A percentile compares a stretch with the other conserved stretches of the same genome.
phyloP scores from a whole-genome alignment of 768 basidiomycete genomes.

The Leucocoprinus sp. region DNA sequence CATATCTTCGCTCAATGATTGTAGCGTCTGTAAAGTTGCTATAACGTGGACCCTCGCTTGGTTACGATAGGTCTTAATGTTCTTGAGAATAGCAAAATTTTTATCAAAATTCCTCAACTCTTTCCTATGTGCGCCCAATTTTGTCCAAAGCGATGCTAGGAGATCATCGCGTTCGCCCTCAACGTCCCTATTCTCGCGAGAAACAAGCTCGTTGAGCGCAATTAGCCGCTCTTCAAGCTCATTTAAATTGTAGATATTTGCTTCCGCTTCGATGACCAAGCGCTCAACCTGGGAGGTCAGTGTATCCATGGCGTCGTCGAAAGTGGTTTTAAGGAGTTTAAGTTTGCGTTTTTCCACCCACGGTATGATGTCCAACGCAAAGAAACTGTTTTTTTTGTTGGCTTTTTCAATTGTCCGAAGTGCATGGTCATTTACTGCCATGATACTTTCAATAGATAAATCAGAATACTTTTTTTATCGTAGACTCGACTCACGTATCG shows the following conservation, averaged over 20 bases:
- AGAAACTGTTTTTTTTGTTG: slow-evolving; percentile 25
- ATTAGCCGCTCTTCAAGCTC: slow-evolving; percentile 53
- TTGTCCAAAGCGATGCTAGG: slow-evolving; percentile 63
- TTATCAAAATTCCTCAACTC: slow-evolving; percentile 40
- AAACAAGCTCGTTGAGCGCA: slow-evolving; percentile 48
- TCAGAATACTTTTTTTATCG: neutral
- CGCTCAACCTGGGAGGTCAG: slow-evolving; percentile 44
- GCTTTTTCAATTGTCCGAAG: slow-evolving; percentile 45
- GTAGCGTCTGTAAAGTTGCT: slow-evolving; percentile 51
- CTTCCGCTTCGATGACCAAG: slow-evolving; percentile 62
- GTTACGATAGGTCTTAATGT: slow-evolving; percentile 48
- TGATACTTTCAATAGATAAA: slow-evolving; percentile 36
- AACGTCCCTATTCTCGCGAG: slow-evolving; percentile 46
- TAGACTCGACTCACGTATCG: slow-evolving; percentile 48
- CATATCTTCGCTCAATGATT: slow-evolving; percentile 63
- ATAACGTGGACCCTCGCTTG: slow-evolving; percentile 61
- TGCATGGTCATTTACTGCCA: slow-evolving; percentile 70
- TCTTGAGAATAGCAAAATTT: slow-evolving; percentile 45
- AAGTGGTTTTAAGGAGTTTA: slow-evolving; percentile 44
- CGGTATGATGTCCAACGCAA: slow-evolving; percentile 24
- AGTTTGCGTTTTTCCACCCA: slow-evolving; percentile 28
- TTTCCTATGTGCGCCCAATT: slow-evolving; percentile 51
- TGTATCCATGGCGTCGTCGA: slow-evolving; percentile 54
- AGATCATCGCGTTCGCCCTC: slow-evolving; percentile 41
- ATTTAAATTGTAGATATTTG: slow-evolving; percentile 46